Base-by-base conservation (phyloP, 306 rosid species). In the Medicago truncatula region DNA sequence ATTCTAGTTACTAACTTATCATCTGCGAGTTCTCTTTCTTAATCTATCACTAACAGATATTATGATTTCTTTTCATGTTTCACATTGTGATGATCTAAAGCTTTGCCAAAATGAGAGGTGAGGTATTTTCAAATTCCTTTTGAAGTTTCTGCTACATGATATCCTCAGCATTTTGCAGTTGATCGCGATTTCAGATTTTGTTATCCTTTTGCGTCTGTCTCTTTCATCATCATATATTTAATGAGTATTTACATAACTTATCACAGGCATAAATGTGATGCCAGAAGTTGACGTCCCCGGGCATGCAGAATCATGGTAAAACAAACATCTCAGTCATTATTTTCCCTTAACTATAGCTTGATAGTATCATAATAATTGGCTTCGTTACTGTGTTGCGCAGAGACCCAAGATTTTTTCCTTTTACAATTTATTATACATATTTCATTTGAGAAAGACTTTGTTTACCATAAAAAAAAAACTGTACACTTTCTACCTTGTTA, bases 201-300 rank as follows among this genome's bases (percentile, higher is more conserved):
- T 16, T 61, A 61, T 60, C 66, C 31, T 67, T 68, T 69, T 77
- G 40, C 6, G 63, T 73, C 61, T 60, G 43, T 20, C 71, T 9
- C 49, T 18, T 73, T 41, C 44, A 39, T 13, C 73, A 73, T 82
- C 67, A 56, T 50, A 31, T 67, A 36, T 66, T 75, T 50, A 21
- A 53, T 65, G 64, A 81, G 58, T 66, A 39, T 73, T 82, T 69
- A 25, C 43, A 7, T 83, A 73, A 36, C 62, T 80, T 78, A 74
- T 87, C 12, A 52, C 90, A 95, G 99, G 99, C 57, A 89, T 95
- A 80, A 88, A 92, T 65, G 89, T 95, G 84, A 90, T 95, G 99
- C 88, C 97, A 47, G 99, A 95, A 80, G 85, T 95, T 18, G 99
- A 95, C 81, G 88, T 95, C 73, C 99, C 99, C 47, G 97, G 99